Evolutionary conservation across 805 yeast genomes (phyloP).

Genomic region (Candida maris): DNA sequence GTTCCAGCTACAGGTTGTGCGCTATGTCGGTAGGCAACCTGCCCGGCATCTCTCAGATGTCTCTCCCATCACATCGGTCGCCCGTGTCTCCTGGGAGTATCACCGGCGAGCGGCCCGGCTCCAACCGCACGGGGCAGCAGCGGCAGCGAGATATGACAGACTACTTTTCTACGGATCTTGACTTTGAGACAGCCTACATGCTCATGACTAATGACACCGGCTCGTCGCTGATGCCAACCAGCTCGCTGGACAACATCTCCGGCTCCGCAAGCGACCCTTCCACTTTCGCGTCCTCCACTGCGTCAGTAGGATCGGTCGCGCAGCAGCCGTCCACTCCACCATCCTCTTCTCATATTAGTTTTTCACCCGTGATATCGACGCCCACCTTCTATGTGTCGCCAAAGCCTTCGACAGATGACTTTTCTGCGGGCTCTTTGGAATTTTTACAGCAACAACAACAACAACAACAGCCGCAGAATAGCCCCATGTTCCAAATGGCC

Average conservation of each 20-base stretch:
- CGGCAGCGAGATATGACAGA: slow-evolving; percentile 4
- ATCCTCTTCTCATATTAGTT: slow-evolving; percentile 5
- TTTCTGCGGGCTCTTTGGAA: slow-evolving; percentile 9
- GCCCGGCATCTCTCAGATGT: no score
- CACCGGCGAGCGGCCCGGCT: no score
- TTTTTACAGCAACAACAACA: slow-evolving; percentile 7
- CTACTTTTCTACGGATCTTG: slow-evolving; percentile 27
- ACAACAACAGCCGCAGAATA: background rate
- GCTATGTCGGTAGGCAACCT: no score
- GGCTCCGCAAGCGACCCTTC: slow-evolving; percentile 5
- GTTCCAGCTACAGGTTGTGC: no score
- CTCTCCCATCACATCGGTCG: no score
- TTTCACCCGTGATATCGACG: slow-evolving; percentile 10
- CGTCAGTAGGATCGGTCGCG: slow-evolving; percentile 7
- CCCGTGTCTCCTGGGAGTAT: no score
- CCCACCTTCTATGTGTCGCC: slow-evolving; percentile 7
- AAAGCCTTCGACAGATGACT: slow-evolving; percentile 7
- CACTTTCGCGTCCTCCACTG: slow-evolving; percentile 2
- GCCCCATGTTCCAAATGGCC: no score
- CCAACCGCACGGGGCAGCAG: no score
- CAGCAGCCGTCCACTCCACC: slow-evolving; percentile 10
- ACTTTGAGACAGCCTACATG: slow-evolving; percentile 36
- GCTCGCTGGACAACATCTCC: slow-evolving; percentile 12
- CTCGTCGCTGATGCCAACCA: background rate
- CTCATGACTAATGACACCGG: slow-evolving; percentile 25